Evolutionary conservation across 2,329 filamentous ascomycete genomes (phyloP).

Genomic region (Beauveria bassiana): DNA sequence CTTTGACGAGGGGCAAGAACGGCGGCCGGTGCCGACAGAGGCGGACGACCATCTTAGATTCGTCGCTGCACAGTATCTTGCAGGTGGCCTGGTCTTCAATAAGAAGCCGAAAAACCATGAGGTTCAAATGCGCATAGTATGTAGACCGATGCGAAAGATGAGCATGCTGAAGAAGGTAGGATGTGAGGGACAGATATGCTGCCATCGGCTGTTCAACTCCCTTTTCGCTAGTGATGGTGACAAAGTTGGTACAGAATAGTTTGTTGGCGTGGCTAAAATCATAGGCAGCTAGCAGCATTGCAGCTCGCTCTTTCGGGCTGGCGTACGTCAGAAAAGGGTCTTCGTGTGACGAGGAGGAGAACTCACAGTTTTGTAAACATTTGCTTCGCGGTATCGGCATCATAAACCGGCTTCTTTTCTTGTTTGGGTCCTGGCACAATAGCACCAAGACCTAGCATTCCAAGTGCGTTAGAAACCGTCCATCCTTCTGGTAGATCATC

Average conservation of each 20-base stretch:
- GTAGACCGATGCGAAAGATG: constrained; percentile 72
- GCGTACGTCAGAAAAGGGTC: constrained; percentile 13
- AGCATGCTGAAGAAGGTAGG: constrained; percentile 89
- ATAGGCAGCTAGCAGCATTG: constrained; percentile 77
- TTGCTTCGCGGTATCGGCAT: constrained; percentile 72
- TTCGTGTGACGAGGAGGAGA: constrained; percentile 14
- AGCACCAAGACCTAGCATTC: constrained; percentile 74
- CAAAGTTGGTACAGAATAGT: constrained; percentile 80
- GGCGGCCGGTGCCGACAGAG: constrained; percentile 86
- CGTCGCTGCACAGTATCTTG: constrained; percentile 76
- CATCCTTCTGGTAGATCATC: constrained; percentile 88
- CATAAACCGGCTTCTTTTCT: constrained; percentile 49
- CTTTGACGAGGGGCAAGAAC: constrained; percentile 66
- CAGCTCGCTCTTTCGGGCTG: constrained; percentile 72
- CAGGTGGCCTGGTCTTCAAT: constrained; percentile 78
- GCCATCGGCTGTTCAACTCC: constrained; percentile 67
- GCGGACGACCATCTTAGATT: constrained; percentile 65
- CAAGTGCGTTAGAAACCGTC: constrained; percentile 73
- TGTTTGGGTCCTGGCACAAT: constrained; percentile 63
- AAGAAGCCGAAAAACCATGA: constrained; percentile 78
- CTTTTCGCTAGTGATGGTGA: constrained; percentile 56
- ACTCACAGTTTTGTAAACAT: constrained; percentile 72
- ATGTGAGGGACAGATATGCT: constrained; percentile 78
- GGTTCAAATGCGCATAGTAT: constrained; percentile 75
- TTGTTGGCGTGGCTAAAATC: constrained; percentile 95